These are phyloP conservation scores for Torulaspora gathmanii DNA, from an alignment of 805 yeast genomes.

Conservation along the genomic window DNA sequence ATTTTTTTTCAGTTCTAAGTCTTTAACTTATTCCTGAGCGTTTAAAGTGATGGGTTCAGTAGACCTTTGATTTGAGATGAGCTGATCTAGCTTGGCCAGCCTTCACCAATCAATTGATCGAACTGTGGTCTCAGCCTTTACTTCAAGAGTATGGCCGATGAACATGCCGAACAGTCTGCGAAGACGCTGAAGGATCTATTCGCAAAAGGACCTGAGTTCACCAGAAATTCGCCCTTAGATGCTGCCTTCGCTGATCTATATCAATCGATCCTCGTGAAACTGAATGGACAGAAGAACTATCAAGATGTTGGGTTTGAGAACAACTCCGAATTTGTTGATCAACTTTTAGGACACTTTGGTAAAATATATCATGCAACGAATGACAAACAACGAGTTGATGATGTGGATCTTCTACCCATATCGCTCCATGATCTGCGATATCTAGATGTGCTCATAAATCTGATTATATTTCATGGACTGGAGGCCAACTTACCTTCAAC, in stretches of 20 bases:
- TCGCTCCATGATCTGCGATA: slow-evolving; percentile 82
- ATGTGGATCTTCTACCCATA: slow-evolving; percentile 44
- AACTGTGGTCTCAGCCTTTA: too few species aligned
- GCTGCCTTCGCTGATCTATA: slow-evolving; percentile 25
- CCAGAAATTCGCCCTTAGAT: slow-evolving; percentile 35
- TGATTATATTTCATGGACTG: slow-evolving; percentile 66
- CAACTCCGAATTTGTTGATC: slow-evolving; percentile 21
- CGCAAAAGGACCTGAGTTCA: slow-evolving; percentile 31
- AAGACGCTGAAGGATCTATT: slow-evolving; percentile 12
- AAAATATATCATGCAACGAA: slow-evolving; percentile 15
- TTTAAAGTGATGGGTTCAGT: slow-evolving; percentile 8
- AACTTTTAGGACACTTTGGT: slow-evolving; percentile 15
- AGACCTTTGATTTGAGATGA: not conserved
- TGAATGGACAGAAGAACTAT: slow-evolving; percentile 13
- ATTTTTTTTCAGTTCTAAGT: slow-evolving; percentile 7
- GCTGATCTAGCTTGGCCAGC: not conserved
- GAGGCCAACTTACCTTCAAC: slow-evolving; percentile 55
- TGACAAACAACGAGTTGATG: slow-evolving; percentile 13
- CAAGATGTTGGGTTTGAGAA: slow-evolving; percentile 11
- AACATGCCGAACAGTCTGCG: slow-evolving; percentile 4
- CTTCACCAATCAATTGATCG: too few species aligned
- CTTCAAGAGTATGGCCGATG: slow-evolving; percentile 3
- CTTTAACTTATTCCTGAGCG: not conserved
- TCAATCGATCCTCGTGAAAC: slow-evolving; percentile 15
- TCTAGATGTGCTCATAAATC: slow-evolving; percentile 57